Conservation (phyloP, 1,284 basidiomycete species). For the Phylloporus gajari region DNA sequence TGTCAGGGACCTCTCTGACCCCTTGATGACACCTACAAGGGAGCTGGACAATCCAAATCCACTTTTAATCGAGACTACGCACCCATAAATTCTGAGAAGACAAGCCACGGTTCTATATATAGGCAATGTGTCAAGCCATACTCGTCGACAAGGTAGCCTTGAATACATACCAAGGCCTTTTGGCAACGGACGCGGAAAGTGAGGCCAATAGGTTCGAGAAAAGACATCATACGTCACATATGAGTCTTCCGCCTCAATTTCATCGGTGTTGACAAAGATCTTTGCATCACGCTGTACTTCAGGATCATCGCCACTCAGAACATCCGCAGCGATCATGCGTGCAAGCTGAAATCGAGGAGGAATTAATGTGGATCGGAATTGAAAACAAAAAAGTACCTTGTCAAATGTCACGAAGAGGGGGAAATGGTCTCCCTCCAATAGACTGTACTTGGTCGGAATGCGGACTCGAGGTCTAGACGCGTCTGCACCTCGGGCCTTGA, state of each 20-base stretch:
- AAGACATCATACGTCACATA: constrained; percentile 65
- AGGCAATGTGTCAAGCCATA: background rate
- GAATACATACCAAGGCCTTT: constrained; percentile 63
- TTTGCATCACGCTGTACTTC: constrained; percentile 17
- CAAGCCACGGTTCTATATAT: constrained; percentile 64
- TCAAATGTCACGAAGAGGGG: constrained; percentile 78
- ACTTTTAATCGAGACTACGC: constrained; percentile 12
- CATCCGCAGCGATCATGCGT: constrained; percentile 34
- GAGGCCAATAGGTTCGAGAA: constrained; percentile 67
- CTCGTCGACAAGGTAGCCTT: background rate
- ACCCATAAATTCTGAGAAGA: constrained; percentile 79
- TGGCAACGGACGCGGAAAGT: constrained; percentile 64
- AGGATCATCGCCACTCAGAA: constrained; percentile 23
- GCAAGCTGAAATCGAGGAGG: constrained; percentile 19
- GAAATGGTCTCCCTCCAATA: constrained; percentile 69
- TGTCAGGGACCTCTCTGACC: constrained; percentile 62
- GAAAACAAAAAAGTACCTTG: constrained; percentile 52
- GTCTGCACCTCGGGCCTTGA: constrained; percentile 32
- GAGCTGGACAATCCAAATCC: background rate
- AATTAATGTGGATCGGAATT: constrained; percentile 2
- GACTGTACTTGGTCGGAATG: constrained; percentile 67
- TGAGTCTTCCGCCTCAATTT: constrained; percentile 29
- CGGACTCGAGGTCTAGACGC: constrained; percentile 41
- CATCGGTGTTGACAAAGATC: constrained; percentile 29
- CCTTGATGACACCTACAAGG: constrained; percentile 70